Evolutionary conservation across 495 filamentous ascomycete species (phyloP), one percentile per base, ranked within the genome.

Genomic region (Penicillium antarcticum): DNA sequence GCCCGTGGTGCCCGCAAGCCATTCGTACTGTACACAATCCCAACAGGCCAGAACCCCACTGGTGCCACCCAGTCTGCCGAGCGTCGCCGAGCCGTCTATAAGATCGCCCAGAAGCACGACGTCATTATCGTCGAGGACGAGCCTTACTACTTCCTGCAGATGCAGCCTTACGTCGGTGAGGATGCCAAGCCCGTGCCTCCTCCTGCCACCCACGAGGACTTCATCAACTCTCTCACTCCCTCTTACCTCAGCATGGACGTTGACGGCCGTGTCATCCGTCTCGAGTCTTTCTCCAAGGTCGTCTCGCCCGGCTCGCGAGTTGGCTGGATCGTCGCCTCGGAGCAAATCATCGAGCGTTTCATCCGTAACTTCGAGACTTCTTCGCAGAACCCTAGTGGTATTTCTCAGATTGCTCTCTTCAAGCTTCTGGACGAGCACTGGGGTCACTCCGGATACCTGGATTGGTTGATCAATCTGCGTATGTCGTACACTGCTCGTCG

Each of bases 71-170:
- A 90, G 67, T 74, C 82, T 5, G 65, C 62, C 40, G 63, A 77
- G 62, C 81, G 92, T 36, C 73, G 91, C 18, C 66, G 74, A 41
- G 86, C 79, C 23, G 76, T 96, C 29, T 96, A 96, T 72, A 75
- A 69, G 11, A 79, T 96, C 12, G 84, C 83, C 23, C 83, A 85
- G 65, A 87, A 88, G 69, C 88, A 95, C 64, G 89, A 96, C 62
- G 48, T 96, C 39, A 86, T 81, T 68, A 92, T 97, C 66, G 61
- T 97, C 53, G 92, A 97, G 70, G 92, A 97, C 65, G 92, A 97
- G 64, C 92, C 92, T n/a, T 96, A 96, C 70, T 97, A 97, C 71
- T 98, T 92, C 75, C 77, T 98, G 43, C 94, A 98, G 73, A 96
- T 98, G 91, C 83, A 89, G 63, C 84, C 89, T 1, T 94, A 92